phyloP scores from a whole-genome alignment of 495 filamentous ascomycete genomes.

The Niebla homalea region DNA sequence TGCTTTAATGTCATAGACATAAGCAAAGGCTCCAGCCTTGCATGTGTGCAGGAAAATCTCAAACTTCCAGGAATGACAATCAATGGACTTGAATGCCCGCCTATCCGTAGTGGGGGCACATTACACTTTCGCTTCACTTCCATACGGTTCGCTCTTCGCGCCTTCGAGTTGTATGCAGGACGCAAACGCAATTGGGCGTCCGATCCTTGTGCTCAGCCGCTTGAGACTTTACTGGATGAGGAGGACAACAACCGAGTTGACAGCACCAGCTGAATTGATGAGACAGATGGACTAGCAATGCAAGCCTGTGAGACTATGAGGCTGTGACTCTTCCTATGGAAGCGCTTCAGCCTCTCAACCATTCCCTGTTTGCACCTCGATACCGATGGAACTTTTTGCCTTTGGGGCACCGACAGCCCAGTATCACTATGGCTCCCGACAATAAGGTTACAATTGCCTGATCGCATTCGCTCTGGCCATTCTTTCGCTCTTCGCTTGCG shows the following conservation, averaged over 20 bases:
- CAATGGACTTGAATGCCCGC: neutral
- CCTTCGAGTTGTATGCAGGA: neutral
- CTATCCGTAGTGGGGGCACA: neutral
- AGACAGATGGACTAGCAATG: no score
- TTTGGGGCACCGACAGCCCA: no score
- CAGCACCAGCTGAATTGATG: no score
- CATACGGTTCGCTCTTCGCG: neutral
- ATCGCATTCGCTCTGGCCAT: no score
- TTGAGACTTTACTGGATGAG: neutral
- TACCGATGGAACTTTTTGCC: no score
- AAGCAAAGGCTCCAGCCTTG: neutral
- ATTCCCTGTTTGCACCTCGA: no score
- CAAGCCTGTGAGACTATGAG: no score
- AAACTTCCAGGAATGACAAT: neutral
- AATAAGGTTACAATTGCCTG: no score
- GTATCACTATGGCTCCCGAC: no score
- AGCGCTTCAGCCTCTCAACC: no score
- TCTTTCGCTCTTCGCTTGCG: no score
- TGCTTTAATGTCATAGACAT: constrained; percentile 8
- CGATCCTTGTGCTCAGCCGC: constrained; percentile 12
- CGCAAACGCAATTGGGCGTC: neutral
- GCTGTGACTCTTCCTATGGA: no score
- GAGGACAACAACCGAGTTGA: neutral
- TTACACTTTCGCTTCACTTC: constrained; percentile 8
- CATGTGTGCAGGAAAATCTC: neutral